Conservation (phyloP, 306 rosid genomes). For the Dryas drummondii region DNA sequence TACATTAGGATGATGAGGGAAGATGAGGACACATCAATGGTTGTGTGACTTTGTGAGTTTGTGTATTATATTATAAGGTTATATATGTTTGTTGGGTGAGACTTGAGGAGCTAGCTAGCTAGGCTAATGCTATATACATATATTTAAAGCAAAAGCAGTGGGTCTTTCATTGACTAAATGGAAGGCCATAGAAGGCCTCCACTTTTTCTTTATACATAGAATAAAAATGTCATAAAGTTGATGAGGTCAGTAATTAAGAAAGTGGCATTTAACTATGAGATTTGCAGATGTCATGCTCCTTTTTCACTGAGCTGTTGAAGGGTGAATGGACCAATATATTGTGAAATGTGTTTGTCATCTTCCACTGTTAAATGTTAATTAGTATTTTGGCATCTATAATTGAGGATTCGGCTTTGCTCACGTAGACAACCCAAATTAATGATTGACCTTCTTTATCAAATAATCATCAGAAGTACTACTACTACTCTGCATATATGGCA, state of each 20-base stretch:
- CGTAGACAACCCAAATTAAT: not conserved
- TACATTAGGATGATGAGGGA: slow-evolving; percentile 28
- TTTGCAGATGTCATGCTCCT: slow-evolving; percentile 43
- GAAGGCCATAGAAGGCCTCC: slow-evolving; percentile 33
- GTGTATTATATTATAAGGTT: not conserved
- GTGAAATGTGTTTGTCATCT: slow-evolving; percentile 15
- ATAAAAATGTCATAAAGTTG: slow-evolving; percentile 21
- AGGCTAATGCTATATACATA: not conserved
- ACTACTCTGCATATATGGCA: no score
- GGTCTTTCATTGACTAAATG: slow-evolving; percentile 24
- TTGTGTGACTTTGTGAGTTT: not conserved
- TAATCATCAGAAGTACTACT: not conserved
- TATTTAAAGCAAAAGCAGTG: slow-evolving; percentile 19
- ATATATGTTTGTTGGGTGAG: not conserved
- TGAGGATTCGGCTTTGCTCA: not conserved
- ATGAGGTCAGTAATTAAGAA: slow-evolving; percentile 36
- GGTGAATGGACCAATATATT: slow-evolving; percentile 2
- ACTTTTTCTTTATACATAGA: not conserved
- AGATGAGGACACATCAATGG: slow-evolving; percentile 19
- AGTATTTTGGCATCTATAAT: not conserved
- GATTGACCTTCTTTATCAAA: not conserved
- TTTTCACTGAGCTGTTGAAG: slow-evolving; percentile 10
- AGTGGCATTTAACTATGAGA: slow-evolving; percentile 34
- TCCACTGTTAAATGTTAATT: not conserved
- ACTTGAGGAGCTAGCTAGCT: no score